Evolutionary conservation across 148 eudicot species (phyloP).

Genomic region (Chenopodium berlandieri): DNA sequence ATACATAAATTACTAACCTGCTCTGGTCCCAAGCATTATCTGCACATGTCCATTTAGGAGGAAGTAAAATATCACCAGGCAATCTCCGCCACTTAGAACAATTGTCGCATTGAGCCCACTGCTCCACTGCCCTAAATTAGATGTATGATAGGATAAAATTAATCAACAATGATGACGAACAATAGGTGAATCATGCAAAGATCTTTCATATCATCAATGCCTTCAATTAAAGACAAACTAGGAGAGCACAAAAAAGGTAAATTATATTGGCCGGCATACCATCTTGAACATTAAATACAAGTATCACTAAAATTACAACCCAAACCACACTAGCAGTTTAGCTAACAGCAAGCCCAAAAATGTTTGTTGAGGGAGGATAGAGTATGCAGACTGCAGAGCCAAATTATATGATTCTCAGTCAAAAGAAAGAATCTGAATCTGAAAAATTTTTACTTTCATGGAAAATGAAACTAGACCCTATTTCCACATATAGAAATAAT

Average conservation of each 20-base stretch:
- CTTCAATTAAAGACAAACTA: not conserved
- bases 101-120: conserved; percentile 72
- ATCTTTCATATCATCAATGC: not conserved
- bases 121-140: conserved; percentile 55
- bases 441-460: not conserved
- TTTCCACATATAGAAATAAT: not conserved
- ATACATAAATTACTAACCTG: conserved; percentile 39
- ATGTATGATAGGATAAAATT: conserved; percentile 15
- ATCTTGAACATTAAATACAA: conserved; percentile 3
- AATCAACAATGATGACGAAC: not conserved
- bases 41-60: conserved; percentile 66
- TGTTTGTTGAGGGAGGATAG: not conserved
- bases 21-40: conserved; percentile 63
- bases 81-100: conserved; percentile 77
- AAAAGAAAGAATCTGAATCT: not conserved
- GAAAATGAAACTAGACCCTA: not conserved
- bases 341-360: not conserved
- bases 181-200: not conserved
- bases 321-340: not conserved
- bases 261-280: not conserved
- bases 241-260: not conserved
- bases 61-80: conserved; percentile 66
- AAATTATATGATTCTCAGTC: not conserved
- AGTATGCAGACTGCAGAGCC: not conserved
- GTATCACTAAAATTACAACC: not conserved